A percentile compares a stretch with the other conserved stretches of the same genome.
Evolutionary conservation across 2,329 filamentous ascomycete species (phyloP).

Genomic region (Penicillium sp.): DNA sequence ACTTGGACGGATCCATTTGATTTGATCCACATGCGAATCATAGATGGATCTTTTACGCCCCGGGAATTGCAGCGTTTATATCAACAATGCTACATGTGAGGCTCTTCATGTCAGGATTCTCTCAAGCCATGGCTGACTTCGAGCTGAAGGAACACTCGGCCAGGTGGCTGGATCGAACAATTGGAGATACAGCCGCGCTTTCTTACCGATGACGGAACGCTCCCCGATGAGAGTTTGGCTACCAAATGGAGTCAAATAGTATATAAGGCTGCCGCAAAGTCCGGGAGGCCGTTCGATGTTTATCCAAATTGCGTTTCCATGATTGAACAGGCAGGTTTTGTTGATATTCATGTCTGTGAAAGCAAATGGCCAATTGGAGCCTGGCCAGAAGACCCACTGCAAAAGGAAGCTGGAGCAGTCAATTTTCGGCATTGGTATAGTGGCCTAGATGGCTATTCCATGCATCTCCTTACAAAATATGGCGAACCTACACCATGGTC

Average conservation of each 20-base stretch:
- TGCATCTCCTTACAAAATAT: neutral
- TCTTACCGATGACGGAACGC: neutral
- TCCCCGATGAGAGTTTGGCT: neutral
- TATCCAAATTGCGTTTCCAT: constrained; percentile 14
- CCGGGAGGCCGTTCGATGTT: neutral
- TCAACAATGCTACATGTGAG: constrained; percentile 6
- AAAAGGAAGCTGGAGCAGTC: constrained; percentile 19
- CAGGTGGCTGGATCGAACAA: constrained; percentile 12
- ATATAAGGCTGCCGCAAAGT: neutral
- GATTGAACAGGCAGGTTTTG: constrained; percentile 32
- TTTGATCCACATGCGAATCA: constrained; percentile 17
- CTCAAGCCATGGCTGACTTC: neutral
- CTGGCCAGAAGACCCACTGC: constrained; percentile 28
- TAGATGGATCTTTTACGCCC: constrained; percentile 3
- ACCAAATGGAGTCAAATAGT: constrained; percentile 2
- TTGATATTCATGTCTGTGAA: constrained; percentile 30
- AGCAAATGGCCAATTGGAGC: constrained; percentile 29
- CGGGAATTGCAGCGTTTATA: neutral
- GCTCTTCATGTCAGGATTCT: neutral
- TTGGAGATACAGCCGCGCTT: constrained; percentile 2
- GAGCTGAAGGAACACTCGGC: neutral
- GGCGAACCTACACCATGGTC: neutral
- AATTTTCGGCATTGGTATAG: neutral
- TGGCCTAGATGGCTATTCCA: neutral
- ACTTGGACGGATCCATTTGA: constrained; percentile 17